Conservation (phyloP, 768 basidiomycete genomes). For the Mycena vitilis region DNA sequence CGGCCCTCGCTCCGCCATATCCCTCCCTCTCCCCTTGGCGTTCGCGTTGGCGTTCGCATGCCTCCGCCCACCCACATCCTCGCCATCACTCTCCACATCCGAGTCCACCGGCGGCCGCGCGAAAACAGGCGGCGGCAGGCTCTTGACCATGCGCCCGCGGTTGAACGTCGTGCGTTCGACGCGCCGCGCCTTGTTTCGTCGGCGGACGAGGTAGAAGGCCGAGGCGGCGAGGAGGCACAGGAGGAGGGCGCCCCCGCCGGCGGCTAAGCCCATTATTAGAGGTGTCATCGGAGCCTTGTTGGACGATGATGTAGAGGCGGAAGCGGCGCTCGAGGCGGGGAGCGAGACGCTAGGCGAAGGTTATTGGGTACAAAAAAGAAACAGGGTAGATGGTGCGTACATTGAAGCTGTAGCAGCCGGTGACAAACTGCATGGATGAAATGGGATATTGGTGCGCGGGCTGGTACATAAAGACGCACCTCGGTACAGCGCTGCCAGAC, state of each 20-base stretch:
- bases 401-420: background rate
- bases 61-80: background rate
- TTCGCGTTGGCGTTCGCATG: background rate
- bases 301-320: background rate
- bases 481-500: background rate
- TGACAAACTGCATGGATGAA: background rate
- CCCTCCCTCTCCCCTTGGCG: background rate
- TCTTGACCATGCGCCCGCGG: conserved; percentile 13
- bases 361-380: background rate
- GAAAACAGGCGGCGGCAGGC: conserved; percentile 8
- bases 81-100: background rate
- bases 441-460: background rate
- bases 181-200: background rate
- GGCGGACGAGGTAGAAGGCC: background rate
- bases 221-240: background rate
- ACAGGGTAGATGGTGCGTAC: background rate
- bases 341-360: background rate
- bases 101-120: background rate
- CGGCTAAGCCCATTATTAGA: conserved; percentile 3
- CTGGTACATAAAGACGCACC: background rate
- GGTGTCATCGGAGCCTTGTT: background rate
- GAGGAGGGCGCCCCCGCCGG: conserved; percentile 12
- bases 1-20: background rate
- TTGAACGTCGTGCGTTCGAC: conserved; percentile 21
- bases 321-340: background rate